A percentile compares a stretch with the other conserved stretches of the same genome.
These are phyloP conservation scores for Tephrocybe sp. DNA, from an alignment of 768 basidiomycete genomes.

Conservation along the genomic window DNA sequence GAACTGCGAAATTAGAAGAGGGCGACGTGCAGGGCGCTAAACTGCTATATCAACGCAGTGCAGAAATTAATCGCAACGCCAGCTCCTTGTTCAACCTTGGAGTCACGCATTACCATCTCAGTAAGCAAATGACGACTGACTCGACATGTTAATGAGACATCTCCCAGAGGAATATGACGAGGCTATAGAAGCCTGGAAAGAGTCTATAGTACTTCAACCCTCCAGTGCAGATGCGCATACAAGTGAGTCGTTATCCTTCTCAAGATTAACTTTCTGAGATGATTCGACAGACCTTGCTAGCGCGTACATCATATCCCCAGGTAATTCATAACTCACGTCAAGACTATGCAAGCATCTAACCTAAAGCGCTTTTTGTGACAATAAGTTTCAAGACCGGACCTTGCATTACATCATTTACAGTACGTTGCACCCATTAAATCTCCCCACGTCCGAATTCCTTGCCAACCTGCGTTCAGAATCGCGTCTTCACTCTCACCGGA, in stretches of 20 bases:
- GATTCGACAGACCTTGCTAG: constrained; percentile 71
- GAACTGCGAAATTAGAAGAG: constrained; percentile 82
- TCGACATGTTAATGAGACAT: constrained; percentile 8
- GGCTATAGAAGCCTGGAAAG: constrained; percentile 85
- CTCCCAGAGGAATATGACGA: constrained; percentile 80
- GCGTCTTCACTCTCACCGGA: constrained; percentile 83
- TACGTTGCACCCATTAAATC: constrained; percentile 33
- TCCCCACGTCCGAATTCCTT: constrained; percentile 26
- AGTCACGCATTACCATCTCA: constrained; percentile 87
- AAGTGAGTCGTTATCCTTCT: constrained; percentile 49
- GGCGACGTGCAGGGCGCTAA: constrained; percentile 83
- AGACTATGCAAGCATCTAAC: constrained; percentile 10
- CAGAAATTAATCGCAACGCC: constrained; percentile 76
- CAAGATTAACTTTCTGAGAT: constrained; percentile 17
- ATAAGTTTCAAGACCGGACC: constrained; percentile 74
- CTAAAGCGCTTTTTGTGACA: constrained; percentile 5
- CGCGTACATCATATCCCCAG: constrained; percentile 80
- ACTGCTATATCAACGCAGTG: constrained; percentile 72
- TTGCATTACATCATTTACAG: constrained; percentile 84
- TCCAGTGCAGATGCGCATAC: constrained; percentile 86
- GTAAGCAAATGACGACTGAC: constrained; percentile 42
- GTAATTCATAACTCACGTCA: constrained; percentile 18
- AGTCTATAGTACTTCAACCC: constrained; percentile 78
- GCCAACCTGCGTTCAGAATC: constrained; percentile 51
- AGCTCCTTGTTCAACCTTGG: constrained; percentile 87